phyloP scores from a whole-genome alignment of 495 filamentous ascomycete genomes.

The Xylaria curta region DNA sequence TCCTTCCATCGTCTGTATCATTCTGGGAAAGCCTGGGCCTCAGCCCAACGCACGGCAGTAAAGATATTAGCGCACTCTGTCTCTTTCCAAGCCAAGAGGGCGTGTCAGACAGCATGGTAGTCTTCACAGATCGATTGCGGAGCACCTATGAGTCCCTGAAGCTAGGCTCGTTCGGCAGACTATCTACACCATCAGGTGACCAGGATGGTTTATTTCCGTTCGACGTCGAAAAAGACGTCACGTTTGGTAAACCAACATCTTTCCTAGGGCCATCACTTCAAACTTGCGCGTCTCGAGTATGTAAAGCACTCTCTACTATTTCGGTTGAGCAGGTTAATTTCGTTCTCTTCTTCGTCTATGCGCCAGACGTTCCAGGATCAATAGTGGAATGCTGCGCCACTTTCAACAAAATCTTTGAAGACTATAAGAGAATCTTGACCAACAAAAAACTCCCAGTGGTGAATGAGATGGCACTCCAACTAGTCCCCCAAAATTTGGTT shows the following conservation, averaged over 20 bases:
- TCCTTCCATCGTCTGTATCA: conserved; percentile 76
- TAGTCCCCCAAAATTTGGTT: conserved; percentile 77
- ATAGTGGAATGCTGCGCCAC: conserved; percentile 79
- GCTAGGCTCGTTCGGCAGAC: conserved; percentile 72
- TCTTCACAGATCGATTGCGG: conserved; percentile 74
- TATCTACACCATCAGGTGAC: conserved; percentile 57
- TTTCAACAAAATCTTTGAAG: conserved; percentile 76
- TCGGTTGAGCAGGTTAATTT: conserved; percentile 59
- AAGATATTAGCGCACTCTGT: conserved; percentile 80
- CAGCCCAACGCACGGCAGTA: conserved; percentile 75
- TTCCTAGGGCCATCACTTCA: conserved; percentile 38
- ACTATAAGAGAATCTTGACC: conserved; percentile 63
- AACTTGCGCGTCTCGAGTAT: conserved; percentile 41
- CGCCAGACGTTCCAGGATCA: conserved; percentile 66
- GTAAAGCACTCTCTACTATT: conserved; percentile 43
- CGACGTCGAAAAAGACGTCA: conserved; percentile 48
- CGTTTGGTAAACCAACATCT: conserved; percentile 41
- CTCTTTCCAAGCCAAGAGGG: conserved; percentile 72
- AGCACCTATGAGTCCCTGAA: conserved; percentile 80
- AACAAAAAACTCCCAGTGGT: conserved; percentile 55
- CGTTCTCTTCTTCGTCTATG: conserved; percentile 88
- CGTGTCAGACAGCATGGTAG: conserved; percentile 63
- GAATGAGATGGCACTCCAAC: conserved; percentile 81
- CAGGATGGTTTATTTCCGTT: conserved; percentile 67
- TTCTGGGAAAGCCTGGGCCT: conserved; percentile 95